Evolutionary conservation across 305 asterid genomes (phyloP).

Genomic region (Lippia alba): DNA sequence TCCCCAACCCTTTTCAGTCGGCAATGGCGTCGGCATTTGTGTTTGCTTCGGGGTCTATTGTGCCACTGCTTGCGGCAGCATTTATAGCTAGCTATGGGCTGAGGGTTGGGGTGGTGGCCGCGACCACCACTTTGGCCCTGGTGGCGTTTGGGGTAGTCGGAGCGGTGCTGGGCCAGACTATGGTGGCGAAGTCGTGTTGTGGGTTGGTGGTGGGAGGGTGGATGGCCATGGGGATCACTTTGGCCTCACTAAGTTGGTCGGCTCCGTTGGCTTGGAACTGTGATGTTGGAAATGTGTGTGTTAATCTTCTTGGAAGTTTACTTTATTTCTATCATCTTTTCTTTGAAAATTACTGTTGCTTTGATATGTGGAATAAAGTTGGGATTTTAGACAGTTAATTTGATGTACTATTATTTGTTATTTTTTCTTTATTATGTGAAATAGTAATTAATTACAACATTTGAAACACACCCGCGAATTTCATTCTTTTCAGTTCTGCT

Average conservation of each 20-base stretch:
- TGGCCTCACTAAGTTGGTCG: conserved; percentile 51
- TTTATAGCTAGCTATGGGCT: conserved; percentile 41
- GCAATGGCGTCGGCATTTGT: conserved; percentile 63
- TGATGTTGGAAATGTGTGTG: conserved; percentile 21
- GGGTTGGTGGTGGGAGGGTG: conserved; percentile 67
- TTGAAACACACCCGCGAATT: neutral
- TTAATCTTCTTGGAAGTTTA: neutral
- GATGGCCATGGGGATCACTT: conserved; percentile 69
- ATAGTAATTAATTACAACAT: no score
- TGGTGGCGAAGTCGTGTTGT: conserved; percentile 46
- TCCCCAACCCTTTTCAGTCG: conserved; percentile 57
- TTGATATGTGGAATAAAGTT: neutral
- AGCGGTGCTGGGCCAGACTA: conserved; percentile 51
- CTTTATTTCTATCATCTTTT: neutral
- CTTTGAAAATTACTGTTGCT: neutral
- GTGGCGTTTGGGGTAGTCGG: conserved; percentile 53
- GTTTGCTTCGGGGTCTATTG: conserved; percentile 53
- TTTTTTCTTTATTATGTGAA: neutral
- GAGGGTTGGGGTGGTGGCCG: conserved; percentile 57
- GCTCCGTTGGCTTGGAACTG: conserved; percentile 40
- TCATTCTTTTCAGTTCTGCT: neutral
- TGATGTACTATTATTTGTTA: no score
- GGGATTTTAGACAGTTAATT: neutral
- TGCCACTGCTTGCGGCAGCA: conserved; percentile 61
- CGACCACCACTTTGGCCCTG: conserved; percentile 50